Conservation (phyloP, 441 rosid species). For the Gossypium armourianum region DNA sequence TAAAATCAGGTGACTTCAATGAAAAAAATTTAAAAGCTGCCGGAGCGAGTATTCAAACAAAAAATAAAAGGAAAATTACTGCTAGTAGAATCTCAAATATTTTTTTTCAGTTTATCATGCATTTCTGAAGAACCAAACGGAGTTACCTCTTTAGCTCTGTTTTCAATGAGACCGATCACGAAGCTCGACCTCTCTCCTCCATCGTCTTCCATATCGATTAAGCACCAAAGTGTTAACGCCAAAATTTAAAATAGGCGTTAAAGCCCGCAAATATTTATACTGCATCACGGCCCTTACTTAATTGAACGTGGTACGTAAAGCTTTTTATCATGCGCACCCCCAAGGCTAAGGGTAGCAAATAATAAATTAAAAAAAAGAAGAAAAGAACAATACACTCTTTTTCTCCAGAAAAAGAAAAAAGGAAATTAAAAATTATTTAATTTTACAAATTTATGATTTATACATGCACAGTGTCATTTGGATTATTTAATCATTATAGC, state of each 20-base stretch:
- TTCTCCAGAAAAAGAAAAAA: neutral
- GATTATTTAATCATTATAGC: neutral
- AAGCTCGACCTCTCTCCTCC: conserved; percentile 76
- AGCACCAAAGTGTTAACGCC: neutral
- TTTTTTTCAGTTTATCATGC: conserved; percentile 8
- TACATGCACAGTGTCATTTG: neutral
- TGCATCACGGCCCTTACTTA: neutral
- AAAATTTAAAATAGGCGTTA: conserved; percentile 17
- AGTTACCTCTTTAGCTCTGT: conserved; percentile 91
- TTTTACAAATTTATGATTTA: neutral
- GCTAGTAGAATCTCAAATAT: neutral
- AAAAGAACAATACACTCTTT: neutral
- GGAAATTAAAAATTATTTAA: neutral
- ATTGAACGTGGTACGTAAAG: neutral
- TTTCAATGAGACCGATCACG: conserved; percentile 71
- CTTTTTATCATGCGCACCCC: conserved; percentile 14
- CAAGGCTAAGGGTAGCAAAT: neutral
- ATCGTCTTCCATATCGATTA: conserved; percentile 67
- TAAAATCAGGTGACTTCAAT: neutral
- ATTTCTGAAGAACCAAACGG: conserved; percentile 21
- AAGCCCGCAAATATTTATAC: conserved; percentile 6
- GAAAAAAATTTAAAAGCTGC: neutral
- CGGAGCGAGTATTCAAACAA: neutral
- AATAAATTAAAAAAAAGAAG: neutral
- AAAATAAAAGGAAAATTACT: neutral